Evolutionary conservation across 2,329 filamentous ascomycete genomes (phyloP).

Genomic region (Phialophora chinensis): DNA sequence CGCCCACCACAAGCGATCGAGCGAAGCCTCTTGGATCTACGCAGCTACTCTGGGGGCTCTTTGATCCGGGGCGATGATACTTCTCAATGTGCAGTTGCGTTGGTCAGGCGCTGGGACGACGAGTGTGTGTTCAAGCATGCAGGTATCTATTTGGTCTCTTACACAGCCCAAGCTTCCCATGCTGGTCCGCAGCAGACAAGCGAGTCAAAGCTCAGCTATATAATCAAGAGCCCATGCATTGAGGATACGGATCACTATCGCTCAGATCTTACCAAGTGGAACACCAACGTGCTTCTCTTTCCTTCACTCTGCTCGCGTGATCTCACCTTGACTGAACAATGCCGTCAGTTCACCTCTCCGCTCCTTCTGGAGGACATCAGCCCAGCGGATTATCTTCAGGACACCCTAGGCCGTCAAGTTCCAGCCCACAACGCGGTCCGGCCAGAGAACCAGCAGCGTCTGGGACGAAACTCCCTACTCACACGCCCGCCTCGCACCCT

Average conservation of each 20-base stretch:
- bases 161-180: background rate
- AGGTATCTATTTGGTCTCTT: background rate
- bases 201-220: background rate
- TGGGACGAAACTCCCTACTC: background rate
- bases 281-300: background rate
- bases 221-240: background rate
- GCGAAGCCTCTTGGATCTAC: background rate
- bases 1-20: background rate
- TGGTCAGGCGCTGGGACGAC: background rate
- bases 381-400: background rate
- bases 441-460: background rate
- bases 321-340: background rate
- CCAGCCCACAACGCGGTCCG: background rate
- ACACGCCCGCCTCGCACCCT: background rate
- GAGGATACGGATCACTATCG: background rate
- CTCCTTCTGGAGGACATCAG: background rate
- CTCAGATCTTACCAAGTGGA: background rate
- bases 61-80: background rate
- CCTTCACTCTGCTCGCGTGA: background rate
- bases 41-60: background rate
- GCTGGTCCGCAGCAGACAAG: background rate
- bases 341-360: background rate
- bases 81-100: background rate
- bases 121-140: background rate
- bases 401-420: background rate